Conservation (phyloP, 73 alveolate species). For the Paraurostyla sp. region DNA sequence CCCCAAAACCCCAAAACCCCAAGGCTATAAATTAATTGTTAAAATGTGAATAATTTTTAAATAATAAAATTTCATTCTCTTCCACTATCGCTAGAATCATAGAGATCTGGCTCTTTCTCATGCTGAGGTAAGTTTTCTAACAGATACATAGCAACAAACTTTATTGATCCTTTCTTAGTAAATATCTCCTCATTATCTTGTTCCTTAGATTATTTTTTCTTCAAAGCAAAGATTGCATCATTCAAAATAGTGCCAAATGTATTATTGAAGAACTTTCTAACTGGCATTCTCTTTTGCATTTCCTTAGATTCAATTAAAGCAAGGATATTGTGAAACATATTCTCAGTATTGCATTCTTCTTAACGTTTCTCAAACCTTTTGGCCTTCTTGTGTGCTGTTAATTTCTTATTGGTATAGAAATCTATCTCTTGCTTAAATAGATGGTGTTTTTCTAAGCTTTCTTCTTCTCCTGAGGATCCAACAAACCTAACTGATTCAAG, state of each 20-base stretch:
- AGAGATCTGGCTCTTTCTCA: constrained; percentile 64
- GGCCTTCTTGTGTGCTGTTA: background rate
- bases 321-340: constrained; percentile 56
- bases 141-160: constrained; percentile 80
- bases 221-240: constrained; percentile 83
- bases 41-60: no score
- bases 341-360: constrained; percentile 21
- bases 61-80: no score
- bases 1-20: no score
- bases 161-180: constrained; percentile 75
- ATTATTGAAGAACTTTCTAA: constrained; percentile 71
- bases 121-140: constrained; percentile 75
- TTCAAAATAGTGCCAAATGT: constrained; percentile 77
- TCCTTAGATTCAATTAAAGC: constrained; percentile 38
- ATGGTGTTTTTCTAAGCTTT: background rate
- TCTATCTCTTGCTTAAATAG: constrained; percentile 46
- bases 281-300: constrained; percentile 60
- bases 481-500: background rate
- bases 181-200: constrained; percentile 75
- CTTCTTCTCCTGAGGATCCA: constrained; percentile 9
- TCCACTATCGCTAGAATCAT: constrained; percentile 24
- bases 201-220: constrained; percentile 77
- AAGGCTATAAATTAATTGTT: no score
- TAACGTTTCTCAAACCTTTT: constrained; percentile 1
- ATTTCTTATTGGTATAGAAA: constrained; percentile 62